Conservation (phyloP, 495 filamentous ascomycete genomes). For the Ascobolus immersus region DNA sequence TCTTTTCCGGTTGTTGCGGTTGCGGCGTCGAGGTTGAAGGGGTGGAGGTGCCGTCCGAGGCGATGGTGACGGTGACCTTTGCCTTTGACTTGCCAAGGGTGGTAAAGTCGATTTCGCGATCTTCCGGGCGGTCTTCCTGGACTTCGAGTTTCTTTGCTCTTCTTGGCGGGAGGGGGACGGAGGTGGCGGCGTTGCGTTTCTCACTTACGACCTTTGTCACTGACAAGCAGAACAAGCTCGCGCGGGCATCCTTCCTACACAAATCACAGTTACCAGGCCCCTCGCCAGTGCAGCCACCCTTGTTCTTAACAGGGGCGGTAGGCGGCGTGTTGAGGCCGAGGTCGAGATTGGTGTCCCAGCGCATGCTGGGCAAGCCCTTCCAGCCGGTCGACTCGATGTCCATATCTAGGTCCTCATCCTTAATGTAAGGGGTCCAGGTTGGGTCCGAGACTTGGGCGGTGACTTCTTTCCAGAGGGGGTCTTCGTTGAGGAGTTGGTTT, state of each 20-base stretch:
- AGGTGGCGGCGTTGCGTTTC: constrained; percentile 20
- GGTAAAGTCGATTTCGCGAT: too few species aligned
- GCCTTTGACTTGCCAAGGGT: constrained; percentile 19
- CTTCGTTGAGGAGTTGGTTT: neutral
- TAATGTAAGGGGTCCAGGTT: neutral
- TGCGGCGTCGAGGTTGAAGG: constrained; percentile 19
- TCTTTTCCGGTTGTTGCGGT: constrained; percentile 6
- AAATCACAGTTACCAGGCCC: constrained; percentile 60
- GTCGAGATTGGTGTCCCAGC: too few species aligned
- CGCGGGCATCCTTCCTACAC: constrained; percentile 50
- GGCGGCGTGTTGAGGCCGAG: too few species aligned
- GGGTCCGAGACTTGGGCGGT: neutral
- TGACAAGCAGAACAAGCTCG: constrained; percentile 65
- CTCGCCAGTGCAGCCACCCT: constrained; percentile 18
- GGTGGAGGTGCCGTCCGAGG: constrained; percentile 2
- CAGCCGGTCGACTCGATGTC: neutral
- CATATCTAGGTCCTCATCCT: neutral
- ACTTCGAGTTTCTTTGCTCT: too few species aligned
- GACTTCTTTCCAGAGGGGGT: neutral
- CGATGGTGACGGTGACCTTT: constrained; percentile 7
- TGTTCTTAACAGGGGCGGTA: neutral
- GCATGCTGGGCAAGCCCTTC: neutral
- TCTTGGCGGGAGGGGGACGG: too few species aligned
- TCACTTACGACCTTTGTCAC: constrained; percentile 35
- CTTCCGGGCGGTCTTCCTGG: too few species aligned